Evolutionary conservation across 176 grass and related monocot genomes (phyloP), one percentile per base, ranked within the genome.

Genomic region (Avena insularis): DNA sequence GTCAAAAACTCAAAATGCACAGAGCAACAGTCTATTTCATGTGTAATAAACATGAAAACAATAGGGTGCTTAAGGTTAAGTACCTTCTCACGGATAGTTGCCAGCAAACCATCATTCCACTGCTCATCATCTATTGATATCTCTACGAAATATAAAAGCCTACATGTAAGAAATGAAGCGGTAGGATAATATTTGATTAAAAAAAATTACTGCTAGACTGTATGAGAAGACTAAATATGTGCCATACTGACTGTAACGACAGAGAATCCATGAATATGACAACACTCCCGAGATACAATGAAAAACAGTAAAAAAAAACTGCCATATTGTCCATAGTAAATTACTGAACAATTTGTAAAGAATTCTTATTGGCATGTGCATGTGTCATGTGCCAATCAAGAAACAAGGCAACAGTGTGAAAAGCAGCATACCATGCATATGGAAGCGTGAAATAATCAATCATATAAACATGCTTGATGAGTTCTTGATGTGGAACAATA

Each of bases 51-150:
- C 79, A 69, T 45, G 47, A 29, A 51, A 79, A 79, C 15, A 70
- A 58, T 47, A 49, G 2, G 56, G 46, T 38, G 27, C 58, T 84
- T 55, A 36, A 62, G 56, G 66, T 50, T 75, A 85, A 67, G 72
- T 90, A 95, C 96, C 92, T 92, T 95, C 84, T 98, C 96, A 75
- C 96, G 96, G 61, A 98, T 94, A 11, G 96, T 98, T 74, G 96
- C 96, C 82, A 98, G 89, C 76, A 98, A 84, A 66, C 96, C 96
- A 85, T 98, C 93, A 85, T 98, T 98, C 96, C 96, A 98, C 62
- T 94, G 84, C 14, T 95, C 93, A 75, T 91, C 91, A 82, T 95
- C 86, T 86, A 98, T 79, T 76, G 69, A 86, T 43, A 92, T 92
- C 93, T 94, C 96, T 98, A 90, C 68, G 86, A 33, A 90, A 75